Conservation (phyloP, 1,139 yeast species). For the Geotrichum klebahnii region DNA sequence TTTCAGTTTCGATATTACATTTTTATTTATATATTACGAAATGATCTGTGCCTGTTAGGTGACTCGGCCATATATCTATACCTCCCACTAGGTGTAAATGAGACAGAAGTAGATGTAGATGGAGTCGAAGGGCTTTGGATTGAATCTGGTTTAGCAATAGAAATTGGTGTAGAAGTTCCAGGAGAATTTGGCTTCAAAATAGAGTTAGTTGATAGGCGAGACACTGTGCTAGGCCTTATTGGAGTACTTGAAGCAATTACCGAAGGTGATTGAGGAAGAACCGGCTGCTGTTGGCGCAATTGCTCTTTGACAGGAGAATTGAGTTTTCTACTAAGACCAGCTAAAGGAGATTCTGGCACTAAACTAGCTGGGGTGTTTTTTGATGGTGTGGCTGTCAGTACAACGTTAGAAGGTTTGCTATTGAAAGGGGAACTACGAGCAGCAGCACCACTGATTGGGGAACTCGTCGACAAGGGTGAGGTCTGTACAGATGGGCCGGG, state of each 20-base stretch:
- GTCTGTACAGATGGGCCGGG: conserved; percentile 26
- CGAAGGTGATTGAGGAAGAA: not conserved
- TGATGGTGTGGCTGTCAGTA: not conserved
- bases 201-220: not conserved
- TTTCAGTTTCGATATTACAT: too few species aligned
- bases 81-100: conserved; percentile 25
- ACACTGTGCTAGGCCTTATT: not conserved
- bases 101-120: conserved; percentile 5
- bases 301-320: conserved; percentile 7
- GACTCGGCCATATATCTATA: conserved; percentile 26
- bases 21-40: conserved; percentile 3
- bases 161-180: not conserved
- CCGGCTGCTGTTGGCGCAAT: not conserved
- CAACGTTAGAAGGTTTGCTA: not conserved
- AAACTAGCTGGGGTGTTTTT: conserved; percentile 1
- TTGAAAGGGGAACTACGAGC: conserved; percentile 1
- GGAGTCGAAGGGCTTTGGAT: conserved; percentile 1
- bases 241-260: not conserved
- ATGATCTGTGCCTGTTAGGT: conserved; percentile 21
- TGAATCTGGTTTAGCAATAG: conserved; percentile 1
- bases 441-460: not conserved
- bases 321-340: conserved; percentile 17
- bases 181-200: conserved; percentile 1
- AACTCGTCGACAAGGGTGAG: not conserved
- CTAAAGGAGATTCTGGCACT: conserved; percentile 17